Conservation (phyloP, 345 rosid genomes). For the Salix suchowensis region DNA sequence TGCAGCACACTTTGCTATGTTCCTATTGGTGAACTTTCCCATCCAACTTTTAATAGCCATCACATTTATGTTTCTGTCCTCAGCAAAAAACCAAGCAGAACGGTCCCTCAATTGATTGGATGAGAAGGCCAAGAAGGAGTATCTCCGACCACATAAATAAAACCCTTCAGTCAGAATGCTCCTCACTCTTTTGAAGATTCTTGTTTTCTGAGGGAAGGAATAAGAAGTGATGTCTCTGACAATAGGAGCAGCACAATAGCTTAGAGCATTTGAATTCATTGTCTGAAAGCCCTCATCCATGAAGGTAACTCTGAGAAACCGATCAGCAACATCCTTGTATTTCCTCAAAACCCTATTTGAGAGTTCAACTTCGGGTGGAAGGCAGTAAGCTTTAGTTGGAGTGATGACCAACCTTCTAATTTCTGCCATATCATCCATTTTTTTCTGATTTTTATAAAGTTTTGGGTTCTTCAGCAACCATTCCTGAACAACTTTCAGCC, state of each 20-base stretch:
- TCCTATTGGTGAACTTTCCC: slow-evolving; percentile 64
- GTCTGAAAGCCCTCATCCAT: slow-evolving; percentile 86
- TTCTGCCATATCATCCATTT: slow-evolving; percentile 52
- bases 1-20: slow-evolving; percentile 84
- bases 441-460: slow-evolving; percentile 35
- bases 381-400: slow-evolving; percentile 82
- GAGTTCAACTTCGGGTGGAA: slow-evolving; percentile 86
- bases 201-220: slow-evolving; percentile 60
- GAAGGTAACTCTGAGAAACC: slow-evolving; percentile 79
- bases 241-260: slow-evolving; percentile 58
- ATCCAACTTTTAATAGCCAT: slow-evolving; percentile 53
- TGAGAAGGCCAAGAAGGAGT: slow-evolving; percentile 85
- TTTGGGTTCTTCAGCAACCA: slow-evolving; percentile 64
- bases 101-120: slow-evolving; percentile 87
- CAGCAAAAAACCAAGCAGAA: slow-evolving; percentile 95
- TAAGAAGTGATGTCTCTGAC: slow-evolving; percentile 50
- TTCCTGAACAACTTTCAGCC: slow-evolving; percentile 55
- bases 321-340: slow-evolving; percentile 59
- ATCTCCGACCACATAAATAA: slow-evolving; percentile 67
- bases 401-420: slow-evolving; percentile 72
- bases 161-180: slow-evolving; percentile 64
- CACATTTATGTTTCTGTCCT: slow-evolving; percentile 48
- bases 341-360: slow-evolving; percentile 81
- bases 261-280: slow-evolving; percentile 57
- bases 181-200: slow-evolving; percentile 61